A percentile compares a stretch with the other conserved stretches of the same genome.
These are phyloP conservation scores for Manihot esculenta DNA, from an alignment of 441 rosid species.

Conservation along the genomic window DNA sequence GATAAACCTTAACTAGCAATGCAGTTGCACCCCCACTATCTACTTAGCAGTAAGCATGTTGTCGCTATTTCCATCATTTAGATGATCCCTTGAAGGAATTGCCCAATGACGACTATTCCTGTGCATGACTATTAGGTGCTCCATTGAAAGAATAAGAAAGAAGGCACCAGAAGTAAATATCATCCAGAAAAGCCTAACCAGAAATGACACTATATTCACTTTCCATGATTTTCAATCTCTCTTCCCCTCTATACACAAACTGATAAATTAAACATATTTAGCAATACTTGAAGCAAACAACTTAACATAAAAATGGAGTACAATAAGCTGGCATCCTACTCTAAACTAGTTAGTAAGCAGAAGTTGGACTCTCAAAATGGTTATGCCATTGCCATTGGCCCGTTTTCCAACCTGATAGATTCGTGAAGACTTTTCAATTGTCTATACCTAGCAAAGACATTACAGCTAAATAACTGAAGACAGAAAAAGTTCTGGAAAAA, in stretches of 20 bases:
- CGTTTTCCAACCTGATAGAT: no score
- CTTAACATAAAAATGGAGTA: not conserved
- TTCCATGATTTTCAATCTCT: no score
- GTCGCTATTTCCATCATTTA: conserved; percentile 1
- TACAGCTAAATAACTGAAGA: not conserved
- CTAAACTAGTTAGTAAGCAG: not conserved
- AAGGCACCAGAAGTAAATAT: not conserved
- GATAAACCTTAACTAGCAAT: not conserved
- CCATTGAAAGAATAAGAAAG: not conserved
- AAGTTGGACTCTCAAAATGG: conserved; percentile 5
- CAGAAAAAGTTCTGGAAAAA: not conserved
- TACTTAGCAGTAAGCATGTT: not conserved
- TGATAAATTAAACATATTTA: no score
- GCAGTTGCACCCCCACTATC: not conserved
- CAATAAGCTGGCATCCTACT: no score
- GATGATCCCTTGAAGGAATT: not conserved
- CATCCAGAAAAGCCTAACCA: not conserved
- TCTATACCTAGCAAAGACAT: not conserved
- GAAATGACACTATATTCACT: not conserved
- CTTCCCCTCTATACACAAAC: no score
- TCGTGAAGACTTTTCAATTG: not conserved
- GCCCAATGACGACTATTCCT: not conserved
- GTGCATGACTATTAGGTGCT: not conserved
- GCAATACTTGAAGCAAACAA: no score
- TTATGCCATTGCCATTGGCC: not conserved